phyloP scores from a whole-genome alignment of 2,329 filamentous ascomycete genomes.

The Diaporthe nobilis region DNA sequence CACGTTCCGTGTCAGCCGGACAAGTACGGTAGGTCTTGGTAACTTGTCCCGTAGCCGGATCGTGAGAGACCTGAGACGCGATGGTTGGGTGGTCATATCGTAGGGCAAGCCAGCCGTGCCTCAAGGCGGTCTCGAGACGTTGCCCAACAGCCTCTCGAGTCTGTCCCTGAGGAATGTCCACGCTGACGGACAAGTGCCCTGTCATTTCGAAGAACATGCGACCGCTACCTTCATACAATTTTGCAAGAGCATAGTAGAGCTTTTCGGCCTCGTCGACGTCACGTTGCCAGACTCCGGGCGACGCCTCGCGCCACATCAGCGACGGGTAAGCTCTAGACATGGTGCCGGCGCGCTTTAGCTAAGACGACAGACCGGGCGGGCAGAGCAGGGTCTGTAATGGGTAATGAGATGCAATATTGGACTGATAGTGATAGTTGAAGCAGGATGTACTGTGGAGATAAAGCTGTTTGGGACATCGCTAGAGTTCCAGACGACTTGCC shows the following conservation, averaged over 20 bases:
- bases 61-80: not conserved
- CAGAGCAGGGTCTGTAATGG: not conserved
- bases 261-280: not conserved
- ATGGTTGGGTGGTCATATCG: not conserved
- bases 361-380: not conserved
- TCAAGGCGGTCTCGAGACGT: not conserved
- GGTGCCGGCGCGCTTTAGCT: not conserved
- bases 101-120: conserved; percentile 1
- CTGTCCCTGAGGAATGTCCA: not conserved
- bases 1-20: not conserved
- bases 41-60: not conserved
- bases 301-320: not conserved
- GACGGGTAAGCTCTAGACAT: conserved; percentile 1
- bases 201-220: conserved; percentile 13
- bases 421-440: not conserved
- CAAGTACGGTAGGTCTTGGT: not conserved
- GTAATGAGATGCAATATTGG: too few species aligned
- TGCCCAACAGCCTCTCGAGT: not conserved
- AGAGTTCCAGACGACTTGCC: not conserved
- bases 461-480: not conserved
- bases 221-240: not conserved
- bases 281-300: not conserved
- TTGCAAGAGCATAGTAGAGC: conserved; percentile 5
- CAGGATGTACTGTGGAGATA: not conserved
- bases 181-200: conserved; percentile 6